A percentile compares a stretch with the other conserved stretches of the same genome.
These are phyloP conservation scores for Jacaranda copaia DNA, from an alignment of 257 asterid species.

Conservation along the genomic window DNA sequence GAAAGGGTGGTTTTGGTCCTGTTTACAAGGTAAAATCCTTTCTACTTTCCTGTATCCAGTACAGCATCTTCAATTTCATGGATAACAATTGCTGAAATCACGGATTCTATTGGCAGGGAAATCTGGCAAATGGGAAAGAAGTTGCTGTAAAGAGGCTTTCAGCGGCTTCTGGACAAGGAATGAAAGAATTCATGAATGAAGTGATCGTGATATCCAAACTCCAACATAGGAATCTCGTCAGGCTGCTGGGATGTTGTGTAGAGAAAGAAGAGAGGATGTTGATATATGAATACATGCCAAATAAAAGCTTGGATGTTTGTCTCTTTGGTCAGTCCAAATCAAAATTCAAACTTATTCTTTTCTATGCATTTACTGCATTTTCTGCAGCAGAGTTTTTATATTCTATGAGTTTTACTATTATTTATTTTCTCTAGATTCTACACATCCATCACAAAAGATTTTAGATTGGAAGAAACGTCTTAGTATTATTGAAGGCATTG, in stretches of 20 bases:
- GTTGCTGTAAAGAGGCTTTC: slow-evolving; percentile 70
- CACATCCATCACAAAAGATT: slow-evolving; percentile 37
- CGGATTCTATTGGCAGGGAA: slow-evolving; percentile 38
- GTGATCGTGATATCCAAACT: slow-evolving; percentile 63
- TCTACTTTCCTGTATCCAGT: neutral
- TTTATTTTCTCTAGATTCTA: slow-evolving; percentile 33
- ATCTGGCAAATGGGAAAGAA: slow-evolving; percentile 51
- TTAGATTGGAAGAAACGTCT: slow-evolving; percentile 62
- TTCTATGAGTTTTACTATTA: neutral
- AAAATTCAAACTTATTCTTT: neutral
- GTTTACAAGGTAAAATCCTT: slow-evolving; percentile 46
- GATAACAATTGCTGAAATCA: neutral
- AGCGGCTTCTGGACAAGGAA: slow-evolving; percentile 59
- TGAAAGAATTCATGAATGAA: slow-evolving; percentile 66
- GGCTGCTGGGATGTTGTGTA: slow-evolving; percentile 57
- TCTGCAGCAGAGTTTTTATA: neutral
- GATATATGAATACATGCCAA: slow-evolving; percentile 66
- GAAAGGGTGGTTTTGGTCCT: slow-evolving; percentile 53
- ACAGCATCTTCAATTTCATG: neutral
- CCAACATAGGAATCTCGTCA: slow-evolving; percentile 66
- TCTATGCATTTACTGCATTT: neutral
- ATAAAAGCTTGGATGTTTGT: slow-evolving; percentile 55
- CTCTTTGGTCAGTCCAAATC: slow-evolving; percentile 53
- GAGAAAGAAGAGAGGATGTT: slow-evolving; percentile 61
- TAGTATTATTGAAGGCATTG: slow-evolving; percentile 62